These are phyloP conservation scores for Dothideomycetes sp. DNA, from an alignment of 2,329 filamentous ascomycete species.

Conservation along the genomic window DNA sequence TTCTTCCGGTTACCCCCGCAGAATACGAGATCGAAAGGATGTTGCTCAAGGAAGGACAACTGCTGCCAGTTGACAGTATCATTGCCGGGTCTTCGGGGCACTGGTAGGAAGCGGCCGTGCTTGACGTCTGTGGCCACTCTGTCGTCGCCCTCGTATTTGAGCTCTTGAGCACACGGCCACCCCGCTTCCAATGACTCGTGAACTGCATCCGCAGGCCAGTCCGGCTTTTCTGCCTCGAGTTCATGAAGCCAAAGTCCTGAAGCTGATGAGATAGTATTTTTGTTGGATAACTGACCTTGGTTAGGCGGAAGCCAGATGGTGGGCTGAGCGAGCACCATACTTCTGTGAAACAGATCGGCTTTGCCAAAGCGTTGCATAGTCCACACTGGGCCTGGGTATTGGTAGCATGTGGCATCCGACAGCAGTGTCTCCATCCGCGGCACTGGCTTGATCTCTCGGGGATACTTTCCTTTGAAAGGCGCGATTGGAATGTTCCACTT, in stretches of 20 bases:
- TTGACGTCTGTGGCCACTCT: slow-evolving; percentile 32
- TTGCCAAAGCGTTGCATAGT: too few relatives aligned
- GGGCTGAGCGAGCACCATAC: not conserved
- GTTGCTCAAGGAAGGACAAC: slow-evolving; percentile 24
- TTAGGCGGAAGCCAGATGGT: slow-evolving; percentile 3
- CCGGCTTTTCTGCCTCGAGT: slow-evolving; percentile 14
- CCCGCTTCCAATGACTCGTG: slow-evolving; percentile 23
- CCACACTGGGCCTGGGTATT: not conserved
- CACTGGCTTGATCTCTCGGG: too few relatives aligned
- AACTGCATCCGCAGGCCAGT: too few relatives aligned
- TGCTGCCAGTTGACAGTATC: slow-evolving; percentile 31
- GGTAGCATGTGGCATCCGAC: not conserved
- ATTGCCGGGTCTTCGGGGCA: slow-evolving; percentile 31
- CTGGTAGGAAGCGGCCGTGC: slow-evolving; percentile 30
- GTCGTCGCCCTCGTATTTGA: slow-evolving; percentile 37
- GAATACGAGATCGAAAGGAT: slow-evolving; percentile 27
- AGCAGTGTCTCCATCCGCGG: too few relatives aligned
- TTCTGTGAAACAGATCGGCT: not conserved
- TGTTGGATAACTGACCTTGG: not conserved
- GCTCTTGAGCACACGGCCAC: slow-evolving; percentile 30
- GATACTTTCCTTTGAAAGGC: too few relatives aligned
- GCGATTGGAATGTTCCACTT: too few relatives aligned
- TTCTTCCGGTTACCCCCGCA: not conserved
- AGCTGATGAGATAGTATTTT: slow-evolving; percentile 7
- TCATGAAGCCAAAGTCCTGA: slow-evolving; percentile 24